Conservation (phyloP, 192 early-diverging fungal genomes). For the Entomortierella beljakovae region DNA sequence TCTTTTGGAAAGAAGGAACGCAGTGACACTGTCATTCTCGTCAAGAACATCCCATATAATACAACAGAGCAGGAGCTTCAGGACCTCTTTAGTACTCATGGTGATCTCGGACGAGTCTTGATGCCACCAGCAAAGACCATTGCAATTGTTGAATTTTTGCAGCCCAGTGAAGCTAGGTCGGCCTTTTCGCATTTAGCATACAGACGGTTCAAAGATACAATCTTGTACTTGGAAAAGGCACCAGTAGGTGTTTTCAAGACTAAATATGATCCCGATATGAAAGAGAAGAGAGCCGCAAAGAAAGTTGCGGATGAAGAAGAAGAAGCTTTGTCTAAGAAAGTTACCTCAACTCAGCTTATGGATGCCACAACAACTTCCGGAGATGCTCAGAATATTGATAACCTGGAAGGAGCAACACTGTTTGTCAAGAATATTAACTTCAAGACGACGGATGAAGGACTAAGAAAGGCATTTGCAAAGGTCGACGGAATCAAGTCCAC, state of each 20-base stretch:
- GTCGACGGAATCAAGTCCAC: conserved; percentile 86
- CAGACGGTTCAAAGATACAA: conserved; percentile 89
- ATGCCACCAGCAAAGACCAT: conserved; percentile 94
- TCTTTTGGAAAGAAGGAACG: conserved; percentile 83
- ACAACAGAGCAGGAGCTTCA: conserved; percentile 87
- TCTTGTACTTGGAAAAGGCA: conserved; percentile 94
- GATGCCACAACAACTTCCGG: conserved; percentile 49
- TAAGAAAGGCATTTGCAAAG: conserved; percentile 78
- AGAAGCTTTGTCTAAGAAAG: conserved; percentile 53
- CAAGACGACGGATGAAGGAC: conserved; percentile 83
- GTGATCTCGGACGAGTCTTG: conserved; percentile 90
- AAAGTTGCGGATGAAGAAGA: conserved; percentile 48
- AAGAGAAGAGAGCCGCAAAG: conserved; percentile 44
- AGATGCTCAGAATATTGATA: conserved; percentile 64
- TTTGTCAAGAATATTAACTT: conserved; percentile 99
- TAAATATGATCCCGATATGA: conserved; percentile 62
- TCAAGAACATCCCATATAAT: conserved; percentile 93
- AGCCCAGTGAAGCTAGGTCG: conserved; percentile 88
- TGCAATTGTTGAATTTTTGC: conserved; percentile 93
- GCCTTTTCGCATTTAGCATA: conserved; percentile 93
- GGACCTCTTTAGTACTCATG: conserved; percentile 87
- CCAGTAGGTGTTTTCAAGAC: conserved; percentile 83
- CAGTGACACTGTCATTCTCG: conserved; percentile 91
- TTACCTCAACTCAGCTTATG: conserved; percentile 62
- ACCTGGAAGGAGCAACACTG: conserved; percentile 72